These are phyloP conservation scores for Aspergillus bridgeri DNA, from an alignment of 495 filamentous ascomycete genomes.

Conservation along the genomic window DNA sequence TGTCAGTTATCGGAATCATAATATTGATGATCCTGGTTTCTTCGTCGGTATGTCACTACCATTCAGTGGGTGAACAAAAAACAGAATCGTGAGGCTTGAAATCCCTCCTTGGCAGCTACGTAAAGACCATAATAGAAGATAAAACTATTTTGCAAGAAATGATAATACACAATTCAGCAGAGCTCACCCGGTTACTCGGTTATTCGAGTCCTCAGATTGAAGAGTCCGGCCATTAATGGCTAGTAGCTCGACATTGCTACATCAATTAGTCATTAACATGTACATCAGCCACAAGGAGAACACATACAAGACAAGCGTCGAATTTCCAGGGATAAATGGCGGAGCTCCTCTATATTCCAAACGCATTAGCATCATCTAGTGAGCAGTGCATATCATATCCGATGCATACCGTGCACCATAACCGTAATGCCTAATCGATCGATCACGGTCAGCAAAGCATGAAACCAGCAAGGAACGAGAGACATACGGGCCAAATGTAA, in stretches of 20 bases:
- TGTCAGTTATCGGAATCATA: neutral
- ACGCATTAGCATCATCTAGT: neutral
- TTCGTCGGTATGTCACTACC: too few species aligned
- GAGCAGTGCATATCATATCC: neutral
- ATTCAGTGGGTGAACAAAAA: too few species aligned
- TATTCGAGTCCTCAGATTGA: neutral
- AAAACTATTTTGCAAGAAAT: too few species aligned
- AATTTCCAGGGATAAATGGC: constrained; percentile 22
- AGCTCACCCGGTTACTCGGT: too few species aligned
- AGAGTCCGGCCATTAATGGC: neutral
- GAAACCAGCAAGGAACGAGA: neutral
- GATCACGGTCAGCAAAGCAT: neutral
- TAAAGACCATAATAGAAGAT: too few species aligned
- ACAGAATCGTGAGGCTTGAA: too few species aligned
- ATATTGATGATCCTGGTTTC: neutral
- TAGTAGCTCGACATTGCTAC: neutral
- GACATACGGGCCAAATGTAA: constrained; percentile 23
- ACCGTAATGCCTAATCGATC: constrained; percentile 16
- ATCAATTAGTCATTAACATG: neutral
- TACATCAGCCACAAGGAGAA: neutral
- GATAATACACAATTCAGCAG: too few species aligned
- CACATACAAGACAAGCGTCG: constrained; percentile 23
- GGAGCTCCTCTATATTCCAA: constrained; percentile 12
- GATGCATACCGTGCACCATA: constrained; percentile 21
- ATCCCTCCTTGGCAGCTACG: too few species aligned